These are phyloP conservation scores for Fistulinella prunicolor DNA, from an alignment of 768 basidiomycete genomes.

Conservation along the genomic window DNA sequence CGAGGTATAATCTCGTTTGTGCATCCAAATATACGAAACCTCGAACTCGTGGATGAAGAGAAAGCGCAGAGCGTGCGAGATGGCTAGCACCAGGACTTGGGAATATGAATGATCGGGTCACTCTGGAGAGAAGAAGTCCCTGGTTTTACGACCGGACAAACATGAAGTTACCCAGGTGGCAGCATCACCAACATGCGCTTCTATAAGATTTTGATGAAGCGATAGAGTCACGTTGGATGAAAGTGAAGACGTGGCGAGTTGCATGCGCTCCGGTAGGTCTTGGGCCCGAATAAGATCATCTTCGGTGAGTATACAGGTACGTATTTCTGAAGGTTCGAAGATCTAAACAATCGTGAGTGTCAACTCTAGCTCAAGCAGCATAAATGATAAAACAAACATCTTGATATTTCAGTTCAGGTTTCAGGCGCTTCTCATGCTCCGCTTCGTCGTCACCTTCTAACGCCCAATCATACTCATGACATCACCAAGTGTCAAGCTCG, in stretches of 20 bases:
- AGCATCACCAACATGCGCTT: slow-evolving; percentile 74
- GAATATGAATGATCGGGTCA: slow-evolving; percentile 61
- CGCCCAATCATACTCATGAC: slow-evolving; percentile 95
- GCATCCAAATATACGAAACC: slow-evolving; percentile 93
- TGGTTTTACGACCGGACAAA: slow-evolving; percentile 65
- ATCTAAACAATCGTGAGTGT: slow-evolving; percentile 51
- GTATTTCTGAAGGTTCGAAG: slow-evolving; percentile 97
- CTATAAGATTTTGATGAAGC: slow-evolving; percentile 58
- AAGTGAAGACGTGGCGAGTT: slow-evolving; percentile 82
- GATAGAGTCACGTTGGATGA: slow-evolving; percentile 61
- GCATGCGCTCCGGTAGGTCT: slow-evolving; percentile 96
- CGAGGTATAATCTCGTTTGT: slow-evolving; percentile 88
- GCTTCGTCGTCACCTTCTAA: slow-evolving; percentile 73
- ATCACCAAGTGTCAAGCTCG: too few relatives aligned
- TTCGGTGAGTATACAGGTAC: slow-evolving; percentile 81
- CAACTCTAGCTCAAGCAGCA: neutral
- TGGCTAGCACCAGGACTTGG: slow-evolving; percentile 69
- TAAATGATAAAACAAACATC: slow-evolving; percentile 65
- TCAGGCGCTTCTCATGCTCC: slow-evolving; percentile 45
- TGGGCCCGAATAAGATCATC: slow-evolving; percentile 85
- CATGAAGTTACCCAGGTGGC: slow-evolving; percentile 86
- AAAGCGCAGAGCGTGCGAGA: slow-evolving; percentile 73
- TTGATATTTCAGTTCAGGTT: slow-evolving; percentile 77
- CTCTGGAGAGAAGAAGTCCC: slow-evolving; percentile 66
- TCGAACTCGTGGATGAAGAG: slow-evolving; percentile 88